Evolutionary conservation across 306 rosid genomes (phyloP), one percentile per base, ranked within the genome.

Genomic region (Cucurbita moschata): DNA sequence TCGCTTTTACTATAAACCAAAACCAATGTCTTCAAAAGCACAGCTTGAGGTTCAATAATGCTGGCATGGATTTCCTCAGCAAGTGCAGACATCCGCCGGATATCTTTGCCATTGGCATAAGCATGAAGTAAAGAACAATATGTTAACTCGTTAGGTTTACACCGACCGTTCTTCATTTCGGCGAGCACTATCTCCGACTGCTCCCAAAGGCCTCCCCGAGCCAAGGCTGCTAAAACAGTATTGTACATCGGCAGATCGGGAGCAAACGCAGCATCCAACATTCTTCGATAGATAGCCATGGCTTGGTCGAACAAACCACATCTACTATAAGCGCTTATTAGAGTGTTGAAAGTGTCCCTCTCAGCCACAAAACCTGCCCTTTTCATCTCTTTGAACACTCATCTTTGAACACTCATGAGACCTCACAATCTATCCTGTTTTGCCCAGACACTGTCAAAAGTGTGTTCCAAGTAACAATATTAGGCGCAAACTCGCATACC

Each of bases 331-430:
- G 97, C 92, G 84, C 98, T 81, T 51, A 94, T 89, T 7, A 94
- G 79, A 23, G 94, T 90, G 79, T 94, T 90, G 77, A 89, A 90
- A 56, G 98, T 90, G 78, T 90, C 96, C 83, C 96, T 85, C 82
- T 94, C 96, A 0, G 97, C 89, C 47, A 90, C 88, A 87, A 94
- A 94, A 49, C 98, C 98, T 15, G 98, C 96, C 79, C 97, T 88
- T 84, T 90, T 89, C 96, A 94, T 86, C 81, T 94, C 97, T 80
- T 81, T 87, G 76, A 90, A 94, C 38, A 90, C 91, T 70, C 89
- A 90, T 0, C 97, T 80, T 81, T 87, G 76, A 90, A 94, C 38
- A 90, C 91, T 70, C 89, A 90, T 0, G 97, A 89, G 30, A 94
- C 92, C 72, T 94, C 92, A 0, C 87, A 81, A 71, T 87, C 92